These are phyloP conservation scores for Gyromitra esculenta DNA, from an alignment of 2,329 filamentous ascomycete species.

Conservation along the genomic window DNA sequence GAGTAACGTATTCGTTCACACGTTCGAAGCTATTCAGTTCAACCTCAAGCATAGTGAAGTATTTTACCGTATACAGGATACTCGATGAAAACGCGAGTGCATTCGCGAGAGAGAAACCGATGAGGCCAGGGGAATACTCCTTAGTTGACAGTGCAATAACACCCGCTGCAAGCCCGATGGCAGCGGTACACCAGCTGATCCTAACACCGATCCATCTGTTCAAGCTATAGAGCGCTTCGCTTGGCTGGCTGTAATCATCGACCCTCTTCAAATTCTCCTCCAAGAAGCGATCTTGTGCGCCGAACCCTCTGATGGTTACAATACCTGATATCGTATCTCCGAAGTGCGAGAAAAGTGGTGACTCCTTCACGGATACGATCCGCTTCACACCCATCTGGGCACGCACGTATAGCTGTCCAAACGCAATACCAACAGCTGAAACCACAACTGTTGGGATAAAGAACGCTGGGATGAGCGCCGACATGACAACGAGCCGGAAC, in stretches of 20 bases:
- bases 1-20: constrained; percentile 50
- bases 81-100: constrained; percentile 50
- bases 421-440: constrained; percentile 62
- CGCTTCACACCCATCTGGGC: constrained; percentile 54
- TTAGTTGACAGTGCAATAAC: constrained; percentile 51
- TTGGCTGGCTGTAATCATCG: constrained; percentile 75
- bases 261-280: constrained; percentile 87
- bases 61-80: constrained; percentile 50
- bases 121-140: constrained; percentile 50
- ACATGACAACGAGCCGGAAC: constrained; percentile 79
- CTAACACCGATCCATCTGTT: constrained; percentile 54
- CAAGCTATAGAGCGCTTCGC: constrained; percentile 48
- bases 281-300: constrained; percentile 81
- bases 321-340: constrained; percentile 85
- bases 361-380: constrained; percentile 54
- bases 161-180: constrained; percentile 50
- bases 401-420: constrained; percentile 53
- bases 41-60: constrained; percentile 49
- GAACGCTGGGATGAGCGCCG: constrained; percentile 79
- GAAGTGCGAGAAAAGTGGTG: constrained; percentile 88
- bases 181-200: constrained; percentile 51
- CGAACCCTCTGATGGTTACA: constrained; percentile 85
- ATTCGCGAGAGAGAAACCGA: constrained; percentile 54
- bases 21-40: constrained; percentile 53
- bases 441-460: constrained; percentile 76